Conservation (phyloP, 2,329 filamentous ascomycete species). For the Ascosphaera apis region DNA sequence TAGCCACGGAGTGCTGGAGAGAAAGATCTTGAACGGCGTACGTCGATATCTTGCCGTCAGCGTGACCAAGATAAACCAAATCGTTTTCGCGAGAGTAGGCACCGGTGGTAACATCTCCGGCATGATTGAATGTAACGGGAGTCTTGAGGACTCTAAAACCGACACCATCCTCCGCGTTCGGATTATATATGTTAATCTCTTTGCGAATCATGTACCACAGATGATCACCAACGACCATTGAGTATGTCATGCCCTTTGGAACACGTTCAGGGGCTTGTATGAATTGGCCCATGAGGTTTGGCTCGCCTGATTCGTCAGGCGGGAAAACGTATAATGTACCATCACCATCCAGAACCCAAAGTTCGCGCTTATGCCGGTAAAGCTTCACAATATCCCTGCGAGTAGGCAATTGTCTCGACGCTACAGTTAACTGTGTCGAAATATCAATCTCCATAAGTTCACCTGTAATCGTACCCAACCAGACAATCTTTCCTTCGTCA, state of each 20-base stretch:
- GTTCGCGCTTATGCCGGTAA: constrained; percentile 61
- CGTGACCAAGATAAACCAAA: constrained; percentile 72
- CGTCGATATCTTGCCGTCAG: constrained; percentile 84
- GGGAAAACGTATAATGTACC: constrained; percentile 76
- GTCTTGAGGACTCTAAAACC: constrained; percentile 55
- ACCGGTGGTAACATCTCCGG: constrained; percentile 73
- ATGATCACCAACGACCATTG: constrained; percentile 61
- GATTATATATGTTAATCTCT: constrained; percentile 63
- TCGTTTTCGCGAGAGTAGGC: constrained; percentile 51
- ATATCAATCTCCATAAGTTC: constrained; percentile 83
- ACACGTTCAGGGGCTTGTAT: constrained; percentile 46
- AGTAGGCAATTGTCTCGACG: constrained; percentile 50
- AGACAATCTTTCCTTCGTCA: constrained; percentile 59
- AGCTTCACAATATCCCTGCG: constrained; percentile 65
- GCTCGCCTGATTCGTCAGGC: constrained; percentile 48
- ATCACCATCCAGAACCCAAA: constrained; percentile 85
- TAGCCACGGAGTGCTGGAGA: constrained; percentile 57
- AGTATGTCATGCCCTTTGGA: constrained; percentile 64
- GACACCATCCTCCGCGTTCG: constrained; percentile 40
- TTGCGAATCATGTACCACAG: constrained; percentile 79
- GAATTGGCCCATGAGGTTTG: constrained; percentile 50
- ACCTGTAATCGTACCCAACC: constrained; percentile 74
- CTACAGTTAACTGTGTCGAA: constrained; percentile 43
- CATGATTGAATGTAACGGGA: constrained; percentile 45
- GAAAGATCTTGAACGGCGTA: constrained; percentile 58